Evolutionary conservation across 2,329 filamentous ascomycete genomes (phyloP).

Genomic region (Monilinia polystroma): DNA sequence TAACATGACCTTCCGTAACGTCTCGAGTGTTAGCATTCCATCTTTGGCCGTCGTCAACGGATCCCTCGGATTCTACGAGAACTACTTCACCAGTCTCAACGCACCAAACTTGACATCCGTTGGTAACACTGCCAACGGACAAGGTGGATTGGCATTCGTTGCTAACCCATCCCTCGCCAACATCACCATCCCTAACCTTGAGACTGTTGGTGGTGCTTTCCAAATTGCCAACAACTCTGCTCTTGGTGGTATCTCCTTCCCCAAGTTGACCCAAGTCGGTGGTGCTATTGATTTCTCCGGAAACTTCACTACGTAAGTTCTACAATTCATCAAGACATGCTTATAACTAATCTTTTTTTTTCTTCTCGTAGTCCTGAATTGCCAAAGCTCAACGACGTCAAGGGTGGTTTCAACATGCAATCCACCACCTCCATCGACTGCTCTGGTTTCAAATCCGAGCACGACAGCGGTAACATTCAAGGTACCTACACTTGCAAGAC

Average conservation of each 20-base stretch:
- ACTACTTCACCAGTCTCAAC: conserved; percentile 62
- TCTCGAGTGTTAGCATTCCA: conserved; percentile 70
- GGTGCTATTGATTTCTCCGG: conserved; percentile 86
- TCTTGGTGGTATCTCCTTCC: conserved; percentile 67
- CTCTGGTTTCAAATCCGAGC: conserved; percentile 32
- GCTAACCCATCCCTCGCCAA: conserved; percentile 65
- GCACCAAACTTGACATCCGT: conserved; percentile 71
- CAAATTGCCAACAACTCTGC: conserved; percentile 88
- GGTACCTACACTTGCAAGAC: conserved; percentile 48
- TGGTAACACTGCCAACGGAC: conserved; percentile 40
- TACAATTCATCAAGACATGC: not conserved
- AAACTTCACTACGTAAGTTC: conserved; percentile 73
- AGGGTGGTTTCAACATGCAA: conserved; percentile 66
- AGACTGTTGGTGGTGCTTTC: conserved; percentile 72
- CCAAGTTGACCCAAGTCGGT: conserved; percentile 63
- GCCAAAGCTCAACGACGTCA: conserved; percentile 64
- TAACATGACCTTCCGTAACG: conserved; percentile 81
- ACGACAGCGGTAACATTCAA: conserved; percentile 45
- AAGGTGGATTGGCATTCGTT: conserved; percentile 61
- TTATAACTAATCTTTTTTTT: conserved; percentile 1
- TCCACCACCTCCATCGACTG: conserved; percentile 35
- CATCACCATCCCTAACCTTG: conserved; percentile 70
- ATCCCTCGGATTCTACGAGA: conserved; percentile 79
- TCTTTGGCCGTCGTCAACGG: conserved; percentile 71
- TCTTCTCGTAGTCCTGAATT: conserved; percentile 61